Evolutionary conservation across 73 alveolate species (phyloP).

Genomic region (Tetrahymena borealis): DNA sequence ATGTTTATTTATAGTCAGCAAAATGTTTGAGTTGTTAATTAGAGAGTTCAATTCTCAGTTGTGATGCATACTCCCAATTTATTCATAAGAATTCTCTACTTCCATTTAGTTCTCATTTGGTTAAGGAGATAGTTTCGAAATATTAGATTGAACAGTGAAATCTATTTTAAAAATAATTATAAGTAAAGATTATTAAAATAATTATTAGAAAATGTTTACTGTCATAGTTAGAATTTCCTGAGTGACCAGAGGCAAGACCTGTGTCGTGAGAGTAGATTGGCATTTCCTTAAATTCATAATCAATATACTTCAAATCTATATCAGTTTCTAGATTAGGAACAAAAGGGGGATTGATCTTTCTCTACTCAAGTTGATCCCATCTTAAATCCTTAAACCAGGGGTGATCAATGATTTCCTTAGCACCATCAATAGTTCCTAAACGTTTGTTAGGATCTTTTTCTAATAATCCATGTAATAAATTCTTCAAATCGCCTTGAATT

Average conservation of each 20-base stretch:
- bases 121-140: not conserved
- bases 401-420: slow-evolving; percentile 42
- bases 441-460: slow-evolving; percentile 35
- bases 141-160: not conserved
- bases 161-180: not conserved
- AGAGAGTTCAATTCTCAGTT: not conserved
- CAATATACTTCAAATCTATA: slow-evolving; percentile 30
- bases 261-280: slow-evolving; percentile 41
- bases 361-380: slow-evolving; percentile 38
- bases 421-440: slow-evolving; percentile 39
- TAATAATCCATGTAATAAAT: slow-evolving; percentile 35
- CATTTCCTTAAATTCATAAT: slow-evolving; percentile 53
- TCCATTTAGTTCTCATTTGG: not conserved
- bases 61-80: not conserved
- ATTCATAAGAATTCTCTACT: not conserved
- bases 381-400: slow-evolving; percentile 44
- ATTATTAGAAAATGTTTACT: not conserved
- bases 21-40: too few relatives aligned
- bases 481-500: slow-evolving; percentile 36
- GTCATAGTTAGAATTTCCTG: not conserved
- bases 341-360: slow-evolving; percentile 32
- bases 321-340: slow-evolving; percentile 30
- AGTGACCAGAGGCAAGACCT: not conserved
- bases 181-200: not conserved
- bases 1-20: too few relatives aligned